These are phyloP conservation scores for Cryptosporidium ubiquitum DNA, from an alignment of 169 alveolate species.

Conservation along the genomic window DNA sequence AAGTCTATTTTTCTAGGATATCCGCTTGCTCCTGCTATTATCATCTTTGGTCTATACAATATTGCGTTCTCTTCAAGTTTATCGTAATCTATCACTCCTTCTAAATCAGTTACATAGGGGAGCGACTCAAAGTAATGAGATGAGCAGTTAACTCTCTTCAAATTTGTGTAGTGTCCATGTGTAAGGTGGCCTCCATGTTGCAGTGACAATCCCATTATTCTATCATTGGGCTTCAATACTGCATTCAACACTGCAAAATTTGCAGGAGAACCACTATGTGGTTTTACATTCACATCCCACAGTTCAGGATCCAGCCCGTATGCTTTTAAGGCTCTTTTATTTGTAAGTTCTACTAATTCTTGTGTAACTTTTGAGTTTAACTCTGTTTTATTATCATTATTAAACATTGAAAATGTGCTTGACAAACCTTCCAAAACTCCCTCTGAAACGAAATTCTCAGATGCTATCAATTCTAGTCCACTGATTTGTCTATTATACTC, in stretches of 20 bases:
- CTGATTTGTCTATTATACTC: conserved; percentile 82
- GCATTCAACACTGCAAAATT: conserved; percentile 95
- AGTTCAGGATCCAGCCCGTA: conserved; percentile 90
- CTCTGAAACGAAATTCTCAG: conserved; percentile 84
- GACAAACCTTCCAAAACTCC: conserved; percentile 80
- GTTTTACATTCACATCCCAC: conserved; percentile 98
- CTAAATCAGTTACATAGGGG: conserved; percentile 90
- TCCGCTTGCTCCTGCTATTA: conserved; percentile 88
- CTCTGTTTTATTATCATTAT: conserved; percentile 79
- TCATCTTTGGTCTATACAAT: conserved; percentile 87
- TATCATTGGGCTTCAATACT: conserved; percentile 93
- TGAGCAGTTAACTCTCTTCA: conserved; percentile 93
- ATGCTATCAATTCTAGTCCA: conserved; percentile 84
- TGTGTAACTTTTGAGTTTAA: conserved; percentile 81
- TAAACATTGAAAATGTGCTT: conserved; percentile 79
- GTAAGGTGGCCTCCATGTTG: conserved; percentile 96
- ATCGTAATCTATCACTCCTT: conserved; percentile 93
- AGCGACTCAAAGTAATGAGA: conserved; percentile 92
- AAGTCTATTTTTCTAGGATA: conserved; percentile 88
- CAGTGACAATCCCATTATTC: conserved; percentile 96
- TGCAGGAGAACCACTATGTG: conserved; percentile 95
- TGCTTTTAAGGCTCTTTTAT: conserved; percentile 93
- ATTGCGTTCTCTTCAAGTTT: conserved; percentile 88
- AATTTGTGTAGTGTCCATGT: conserved; percentile 90
- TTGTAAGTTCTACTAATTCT: conserved; percentile 74